Percentiles rank a stretch among this genome's conserved stretches.
Evolutionary conservation across 176 grass and related monocot genomes (phyloP).

Genomic region (Cenchrus americanus): DNA sequence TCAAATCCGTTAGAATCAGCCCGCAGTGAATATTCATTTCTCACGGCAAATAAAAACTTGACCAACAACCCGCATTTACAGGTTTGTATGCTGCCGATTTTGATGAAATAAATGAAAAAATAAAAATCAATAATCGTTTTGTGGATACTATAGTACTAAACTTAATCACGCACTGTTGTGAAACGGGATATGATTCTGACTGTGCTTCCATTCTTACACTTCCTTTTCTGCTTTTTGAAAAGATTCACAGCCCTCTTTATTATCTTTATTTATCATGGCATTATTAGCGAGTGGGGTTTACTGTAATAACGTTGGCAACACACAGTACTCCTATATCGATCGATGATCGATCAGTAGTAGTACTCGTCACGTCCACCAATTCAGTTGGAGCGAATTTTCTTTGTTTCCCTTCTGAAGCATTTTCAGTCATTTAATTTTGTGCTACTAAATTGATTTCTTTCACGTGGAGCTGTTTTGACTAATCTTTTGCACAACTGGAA

Average conservation of each 20-base stretch:
- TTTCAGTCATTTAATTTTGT: no score
- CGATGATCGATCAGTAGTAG: no score
- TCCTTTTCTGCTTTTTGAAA: neutral
- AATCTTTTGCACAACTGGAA: neutral
- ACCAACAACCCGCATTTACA: neutral
- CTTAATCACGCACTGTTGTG: no score
- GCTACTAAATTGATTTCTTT: no score
- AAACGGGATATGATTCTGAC: neutral
- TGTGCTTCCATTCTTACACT: neutral
- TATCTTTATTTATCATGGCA: neutral
- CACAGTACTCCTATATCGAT: no score
- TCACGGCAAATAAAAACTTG: neutral
- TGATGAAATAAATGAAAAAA: neutral
- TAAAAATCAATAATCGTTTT: no score
- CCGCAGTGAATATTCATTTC: neutral
- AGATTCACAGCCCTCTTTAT: neutral
- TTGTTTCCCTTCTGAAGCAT: no score
- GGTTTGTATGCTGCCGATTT: neutral
- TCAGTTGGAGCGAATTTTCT: no score
- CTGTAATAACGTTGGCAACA: no score
- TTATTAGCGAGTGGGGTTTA: neutral
- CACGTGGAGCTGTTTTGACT: neutral
- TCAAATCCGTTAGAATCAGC: neutral
- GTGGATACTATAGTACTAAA: no score
- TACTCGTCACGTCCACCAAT: no score